Evolutionary conservation across 495 filamentous ascomycete species (phyloP), one percentile per base, ranked within the genome.

Genomic region (Penicillium desertorum): DNA sequence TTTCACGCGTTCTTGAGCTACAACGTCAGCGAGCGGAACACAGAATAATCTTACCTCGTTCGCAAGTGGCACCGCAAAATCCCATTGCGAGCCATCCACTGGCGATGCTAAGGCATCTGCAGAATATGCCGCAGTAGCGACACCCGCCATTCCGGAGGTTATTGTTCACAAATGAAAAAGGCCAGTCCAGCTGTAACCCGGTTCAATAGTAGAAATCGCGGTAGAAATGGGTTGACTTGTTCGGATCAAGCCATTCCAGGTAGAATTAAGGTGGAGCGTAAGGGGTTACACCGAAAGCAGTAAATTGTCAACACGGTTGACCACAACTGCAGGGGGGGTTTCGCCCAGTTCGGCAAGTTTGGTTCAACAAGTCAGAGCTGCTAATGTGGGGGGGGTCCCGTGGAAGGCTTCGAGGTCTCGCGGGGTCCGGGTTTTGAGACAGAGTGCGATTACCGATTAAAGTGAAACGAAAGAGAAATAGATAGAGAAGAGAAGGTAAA

Each of bases 101-200:
- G 75, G 62, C 46, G 76, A 68, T 53, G 66, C 58, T 71, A 75
- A 64, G 61, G 71, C 67, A 70, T 79, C 75, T 51, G 70, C 52
- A 30, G 74, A 68, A 64, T 73, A 76, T 10, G 70, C 58, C 36
- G 71, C 73, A 29, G 76, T 75, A 41, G 74, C 68, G 36, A 74
- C 70, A 48, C 75, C 76, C 68, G 73, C 75, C 76, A 79, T 79
- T 61, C 72, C 76, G 71, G 61, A 59, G 54, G 53, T 57, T 62
- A 19, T 44, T 42, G 37, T 42, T 42, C 50, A 53, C 23, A 43
- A 16, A 45, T 45, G 47, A 20, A 65, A 48, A 66, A 71, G 67
- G 68, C 71, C 74, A 77, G 72, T 59, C 74, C 74, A 77, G 74
- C 74, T 77, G 74, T 62, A 68, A 62, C 68, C 69, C 52, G 54